Evolutionary conservation across 805 yeast genomes (phyloP), one percentile per base, ranked within the genome.

Genomic region (Priceomyces haplophilus): DNA sequence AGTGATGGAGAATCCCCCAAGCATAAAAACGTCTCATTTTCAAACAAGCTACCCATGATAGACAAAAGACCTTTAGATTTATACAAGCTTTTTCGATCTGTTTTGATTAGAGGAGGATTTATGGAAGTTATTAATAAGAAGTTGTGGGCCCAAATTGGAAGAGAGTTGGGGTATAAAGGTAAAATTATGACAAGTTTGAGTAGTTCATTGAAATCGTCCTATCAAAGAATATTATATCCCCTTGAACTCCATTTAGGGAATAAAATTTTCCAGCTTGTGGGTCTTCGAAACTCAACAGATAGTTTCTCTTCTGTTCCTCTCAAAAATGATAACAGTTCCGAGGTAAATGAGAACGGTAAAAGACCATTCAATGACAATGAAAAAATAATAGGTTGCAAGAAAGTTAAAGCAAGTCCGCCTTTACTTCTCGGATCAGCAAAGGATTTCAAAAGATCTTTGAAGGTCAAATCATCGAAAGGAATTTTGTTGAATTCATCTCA

Each of bases 121-220:
- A 69, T 71, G 8, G 69, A 62, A 8, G 89, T 87, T n/a, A 76
- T 84, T 36, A 61, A 73, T 42, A 75, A 75, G 43, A 84, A 85
- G 53, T 67, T 79, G 36, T 88, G 96, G 96, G 88, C 88, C 1
- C 88, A 85, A 54, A 76, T 88, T 7, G 91, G 91, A 11, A 70
- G 89, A 42, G 95, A 86, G 52, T 64, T 88, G 38, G 95, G 95
- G 0, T 85, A 82, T 56, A 75, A 79, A 24, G 88, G 88, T 2
- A 75, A 80, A 50, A 80, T 82, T 40, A 81, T 83, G 77, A 81
- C 86, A 24, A 82, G 88, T 10, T 59, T 85, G 35, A 80, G 88
- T 11, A 76, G 88, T 12, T 76, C 88, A 1, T 64, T 85, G 46
- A 79, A 83, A 53, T 61, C 78, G 1, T 77, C 85, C 0, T 83